phyloP scores from a whole-genome alignment of 768 basidiomycete species.

The Chalciporus sphaerocephalus region DNA sequence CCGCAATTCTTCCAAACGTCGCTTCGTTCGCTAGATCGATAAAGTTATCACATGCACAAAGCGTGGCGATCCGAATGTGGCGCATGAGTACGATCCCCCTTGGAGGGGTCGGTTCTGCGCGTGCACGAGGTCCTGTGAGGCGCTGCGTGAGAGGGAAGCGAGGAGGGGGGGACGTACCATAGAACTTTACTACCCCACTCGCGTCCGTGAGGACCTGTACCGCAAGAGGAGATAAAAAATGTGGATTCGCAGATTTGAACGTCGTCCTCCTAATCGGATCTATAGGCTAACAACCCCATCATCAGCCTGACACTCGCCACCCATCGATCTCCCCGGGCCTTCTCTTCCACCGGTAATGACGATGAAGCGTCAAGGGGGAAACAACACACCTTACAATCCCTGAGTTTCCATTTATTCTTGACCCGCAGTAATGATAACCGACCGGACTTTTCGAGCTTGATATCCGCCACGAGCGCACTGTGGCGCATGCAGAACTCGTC shows the following conservation, averaged over 20 bases:
- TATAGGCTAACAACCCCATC: constrained; percentile 12
- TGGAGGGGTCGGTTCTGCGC: constrained; percentile 28
- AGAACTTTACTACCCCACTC: constrained; percentile 26
- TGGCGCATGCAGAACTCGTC: constrained; percentile 25
- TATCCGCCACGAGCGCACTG: constrained; percentile 25
- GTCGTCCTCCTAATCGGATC: constrained; percentile 17
- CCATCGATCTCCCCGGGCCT: too few species aligned
- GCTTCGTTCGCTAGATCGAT: constrained; percentile 15
- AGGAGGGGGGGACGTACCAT: constrained; percentile 13
- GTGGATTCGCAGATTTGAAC: constrained; percentile 22
- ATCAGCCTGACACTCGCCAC: too few species aligned
- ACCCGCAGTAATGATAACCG: constrained; percentile 16
- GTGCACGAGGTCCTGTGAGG: too few species aligned
- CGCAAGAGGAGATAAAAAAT: constrained; percentile 26
- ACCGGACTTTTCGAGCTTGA: constrained; percentile 24
- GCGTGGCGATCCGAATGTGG: constrained; percentile 18
- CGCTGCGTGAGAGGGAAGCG: background rate
- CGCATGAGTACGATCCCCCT: constrained; percentile 20
- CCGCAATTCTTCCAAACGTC: constrained; percentile 24
- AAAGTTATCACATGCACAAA: constrained; percentile 20
- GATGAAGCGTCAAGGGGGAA: background rate
- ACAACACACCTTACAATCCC: constrained; percentile 20
- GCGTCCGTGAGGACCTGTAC: constrained; percentile 23
- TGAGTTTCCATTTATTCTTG: constrained; percentile 21
- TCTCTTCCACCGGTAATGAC: too few species aligned